Conservation (phyloP, 2,329 filamentous ascomycete genomes). For the Didymellaceae sp. region DNA sequence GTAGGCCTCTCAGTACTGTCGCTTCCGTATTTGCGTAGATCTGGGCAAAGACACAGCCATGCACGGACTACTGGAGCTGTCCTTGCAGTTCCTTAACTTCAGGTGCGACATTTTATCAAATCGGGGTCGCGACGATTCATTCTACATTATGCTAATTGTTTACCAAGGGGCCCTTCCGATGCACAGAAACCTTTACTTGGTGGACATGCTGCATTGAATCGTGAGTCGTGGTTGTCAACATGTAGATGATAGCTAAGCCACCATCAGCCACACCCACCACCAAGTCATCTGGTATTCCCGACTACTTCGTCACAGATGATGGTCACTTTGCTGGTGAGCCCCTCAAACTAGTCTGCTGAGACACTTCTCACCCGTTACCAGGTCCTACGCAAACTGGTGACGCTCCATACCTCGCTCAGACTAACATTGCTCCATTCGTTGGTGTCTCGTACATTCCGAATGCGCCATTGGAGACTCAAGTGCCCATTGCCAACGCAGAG, state of each 20-base stretch:
- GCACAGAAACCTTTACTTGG: slow-evolving; percentile 26
- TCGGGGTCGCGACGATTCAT: too few species aligned
- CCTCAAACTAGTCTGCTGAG: background rate
- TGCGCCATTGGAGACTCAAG: slow-evolving; percentile 71
- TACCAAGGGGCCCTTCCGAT: slow-evolving; percentile 12
- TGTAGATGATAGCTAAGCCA: slow-evolving; percentile 9
- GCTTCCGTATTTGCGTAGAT: slow-evolving; percentile 1
- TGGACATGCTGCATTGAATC: slow-evolving; percentile 23
- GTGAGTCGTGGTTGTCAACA: slow-evolving; percentile 24
- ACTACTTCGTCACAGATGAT: slow-evolving; percentile 44
- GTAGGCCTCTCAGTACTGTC: slow-evolving; percentile 5
- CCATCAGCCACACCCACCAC: slow-evolving; percentile 29
- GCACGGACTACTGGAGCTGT: slow-evolving; percentile 34
- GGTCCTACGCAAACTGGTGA: slow-evolving; percentile 74
- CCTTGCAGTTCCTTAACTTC: slow-evolving; percentile 34
- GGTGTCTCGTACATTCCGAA: slow-evolving; percentile 70
- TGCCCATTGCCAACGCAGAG: slow-evolving; percentile 65
- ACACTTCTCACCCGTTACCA: slow-evolving; percentile 19
- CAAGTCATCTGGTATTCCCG: slow-evolving; percentile 33
- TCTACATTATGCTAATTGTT: background rate
- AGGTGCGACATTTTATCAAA: slow-evolving; percentile 20
- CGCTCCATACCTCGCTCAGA: slow-evolving; percentile 74
- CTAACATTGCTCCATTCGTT: slow-evolving; percentile 68
- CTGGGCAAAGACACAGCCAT: slow-evolving; percentile 17
- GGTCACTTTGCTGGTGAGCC: slow-evolving; percentile 38